phyloP scores from a whole-genome alignment of 768 basidiomycete species.

The Pleurotus cornucopiae region DNA sequence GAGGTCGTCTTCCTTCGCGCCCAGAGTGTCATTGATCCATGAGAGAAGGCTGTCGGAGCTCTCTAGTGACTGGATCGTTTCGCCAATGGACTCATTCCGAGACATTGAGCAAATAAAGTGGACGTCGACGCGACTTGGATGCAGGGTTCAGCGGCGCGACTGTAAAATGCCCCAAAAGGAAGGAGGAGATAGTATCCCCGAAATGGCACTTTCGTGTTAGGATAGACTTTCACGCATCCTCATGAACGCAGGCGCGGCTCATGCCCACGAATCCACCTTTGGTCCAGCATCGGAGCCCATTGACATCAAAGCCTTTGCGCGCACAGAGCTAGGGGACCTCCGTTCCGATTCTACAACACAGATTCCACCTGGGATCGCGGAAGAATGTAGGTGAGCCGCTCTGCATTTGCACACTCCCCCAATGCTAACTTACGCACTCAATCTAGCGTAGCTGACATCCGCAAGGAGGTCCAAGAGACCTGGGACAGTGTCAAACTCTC shows the following conservation, averaged over 20 bases:
- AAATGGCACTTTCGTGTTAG: no score
- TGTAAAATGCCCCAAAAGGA: conserved; percentile 11
- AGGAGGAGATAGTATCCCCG: no score
- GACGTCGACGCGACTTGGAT: background rate
- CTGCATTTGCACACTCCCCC: background rate
- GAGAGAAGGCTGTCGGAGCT: conserved; percentile 55
- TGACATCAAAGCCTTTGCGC: conserved; percentile 23
- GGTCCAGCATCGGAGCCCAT: conserved; percentile 61
- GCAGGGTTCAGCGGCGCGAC: background rate
- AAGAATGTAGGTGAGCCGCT: conserved; percentile 38
- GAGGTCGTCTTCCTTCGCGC: conserved; percentile 34
- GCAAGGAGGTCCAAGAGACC: conserved; percentile 34
- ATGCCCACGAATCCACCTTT: conserved; percentile 48
- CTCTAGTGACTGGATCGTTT: conserved; percentile 52
- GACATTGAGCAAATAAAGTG: background rate
- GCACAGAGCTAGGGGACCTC: background rate
- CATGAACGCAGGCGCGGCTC: conserved; percentile 16
- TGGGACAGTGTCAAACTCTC: conserved; percentile 56
- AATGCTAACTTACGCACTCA: background rate
- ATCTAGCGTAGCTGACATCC: conserved; percentile 50
- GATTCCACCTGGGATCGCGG: conserved; percentile 24
- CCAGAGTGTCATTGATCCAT: conserved; percentile 72
- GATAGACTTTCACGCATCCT: background rate
- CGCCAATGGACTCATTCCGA: conserved; percentile 26
- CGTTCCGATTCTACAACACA: conserved; percentile 1